phyloP scores from a whole-genome alignment of 202 grass and related monocot species.

The Panicum hallii region DNA sequence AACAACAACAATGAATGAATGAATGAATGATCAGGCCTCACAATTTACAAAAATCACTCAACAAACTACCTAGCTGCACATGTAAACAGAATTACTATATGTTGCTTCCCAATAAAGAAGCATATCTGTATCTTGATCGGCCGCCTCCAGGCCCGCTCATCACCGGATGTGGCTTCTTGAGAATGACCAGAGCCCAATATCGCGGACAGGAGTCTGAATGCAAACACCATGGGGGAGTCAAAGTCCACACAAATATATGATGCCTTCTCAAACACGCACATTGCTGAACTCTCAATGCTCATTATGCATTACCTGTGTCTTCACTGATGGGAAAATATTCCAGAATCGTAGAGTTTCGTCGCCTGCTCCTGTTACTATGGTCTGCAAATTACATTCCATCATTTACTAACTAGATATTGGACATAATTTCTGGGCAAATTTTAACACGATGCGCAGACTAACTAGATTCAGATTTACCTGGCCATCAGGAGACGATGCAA shows the following conservation, averaged over 20 bases:
- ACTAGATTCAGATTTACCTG: conserved; percentile 59
- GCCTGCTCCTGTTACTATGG: conserved; percentile 89
- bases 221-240: background rate
- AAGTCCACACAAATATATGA: no score
- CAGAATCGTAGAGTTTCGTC: conserved; percentile 97
- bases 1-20: background rate
- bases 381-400: conserved; percentile 51
- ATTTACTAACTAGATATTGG: background rate
- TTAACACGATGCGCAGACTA: background rate
- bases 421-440: background rate
- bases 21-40: conserved; percentile 30
- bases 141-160: conserved; percentile 26
- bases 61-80: conserved; percentile 40
- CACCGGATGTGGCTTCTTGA: conserved; percentile 90
- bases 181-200: conserved; percentile 80
- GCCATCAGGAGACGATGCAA: conserved; percentile 88
- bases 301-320: conserved; percentile 55
- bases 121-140: conserved; percentile 9
- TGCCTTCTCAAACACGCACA: background rate
- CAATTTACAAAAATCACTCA: conserved; percentile 58
- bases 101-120: conserved; percentile 4
- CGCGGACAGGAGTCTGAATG: conserved; percentile 81
- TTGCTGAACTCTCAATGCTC: no score
- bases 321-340: conserved; percentile 93
- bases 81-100: conserved; percentile 8